Evolutionary conservation across 441 rosid genomes (phyloP), one percentile per base, ranked within the genome.

Genomic region (Corymbia calophylla): DNA sequence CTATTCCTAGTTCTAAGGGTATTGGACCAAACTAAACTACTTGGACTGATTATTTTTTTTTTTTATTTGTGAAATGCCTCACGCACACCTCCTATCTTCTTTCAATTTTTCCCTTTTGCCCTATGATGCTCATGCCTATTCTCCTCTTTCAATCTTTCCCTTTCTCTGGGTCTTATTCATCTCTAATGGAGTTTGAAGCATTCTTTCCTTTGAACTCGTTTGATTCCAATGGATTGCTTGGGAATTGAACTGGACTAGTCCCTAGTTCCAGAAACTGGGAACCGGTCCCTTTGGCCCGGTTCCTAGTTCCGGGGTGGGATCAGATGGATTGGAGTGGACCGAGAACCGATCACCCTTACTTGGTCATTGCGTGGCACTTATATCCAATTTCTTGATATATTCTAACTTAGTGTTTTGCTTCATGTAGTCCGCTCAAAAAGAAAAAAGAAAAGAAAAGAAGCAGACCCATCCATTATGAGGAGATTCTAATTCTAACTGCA

Each of bases 271-370:
- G 3, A 58, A 58, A 58, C 1, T 6, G 3, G 7, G 25, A 25
- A 58, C 1, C 3, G 3, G n/a, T 58, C 11, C 62, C 64, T 58
- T 1, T 58, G 7, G 14, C 25, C 25, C 11, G n/a, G 11, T 58
- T 58, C n/a, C n/a, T 0, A 58, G 15, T 58, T 58, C 0, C 11
- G 64, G 64, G 64, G 64, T 58, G 64, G 0, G 3, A 58, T 29
- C 64, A 0, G 14, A 58, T 58, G 1, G 3, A 25, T 29, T 29
- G 0, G 3, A 58, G 9, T 58, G 0, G 64, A 58, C 3, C 0
- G 25, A 29, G 64, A 58, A 58, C 14, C 14, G 2, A 0, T 10
- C 64, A 25, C 7, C n/a, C 58, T 29, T 58, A 58, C 14, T 58
- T 25, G 64, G 64, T 25, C n/a, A 58, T 58, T 58, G 64, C 4